Base-by-base conservation (phyloP, 2,329 filamentous ascomycete genomes). In the Pseudogymnoascus sp. region DNA sequence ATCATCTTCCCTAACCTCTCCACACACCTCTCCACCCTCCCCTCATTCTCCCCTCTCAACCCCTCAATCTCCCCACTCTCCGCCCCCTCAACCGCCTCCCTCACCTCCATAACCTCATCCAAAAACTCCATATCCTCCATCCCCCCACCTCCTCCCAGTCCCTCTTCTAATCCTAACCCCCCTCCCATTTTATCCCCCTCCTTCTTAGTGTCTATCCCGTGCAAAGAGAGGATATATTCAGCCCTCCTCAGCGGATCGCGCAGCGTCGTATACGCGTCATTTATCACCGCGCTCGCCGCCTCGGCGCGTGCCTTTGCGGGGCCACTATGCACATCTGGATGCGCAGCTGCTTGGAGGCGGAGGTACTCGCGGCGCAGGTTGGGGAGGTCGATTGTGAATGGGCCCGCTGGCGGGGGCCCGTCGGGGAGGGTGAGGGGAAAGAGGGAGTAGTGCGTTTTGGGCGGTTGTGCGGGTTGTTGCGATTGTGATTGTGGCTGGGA, bases 191-290 rank as follows among this genome's bases (percentile, higher is more conserved):
- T 55, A 8, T 55, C 48, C 2, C 48, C 25, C 5, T 97, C 92
- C 68, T 87, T 85, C 1, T 85, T 86, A 0, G 94, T 85, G 71
- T 96, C 90, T 18, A 92, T 82, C 0, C 87, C 90, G 40, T 87
- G 82, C 60, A 87, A 77, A 3, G 77, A 75, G 0, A 97, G 82
- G 5, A 97, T 77, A 73, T 97, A 96, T 73, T 97, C 91, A n/a
- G 93, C 92, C 25, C 94, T 85, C 58, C 84, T 75, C 10, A 99
- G 78, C 13, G 94, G 92, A 68, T 87, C 84, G 59, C 83, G 78
- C 0, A 99, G 82, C 2, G 92, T 96, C 70, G 85, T 87, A 80
- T 95, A 97, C 0, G 94, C 94, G 67, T 92, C 87, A 79, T 97
- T 97, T 74, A 97, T 92, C 27, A 84, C 82, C 6, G 90, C 84